Percentiles rank a stretch among this genome's conserved stretches.
These are phyloP conservation scores for Royoungia palumana DNA, from an alignment of 768 basidiomycete species.

Conservation along the genomic window DNA sequence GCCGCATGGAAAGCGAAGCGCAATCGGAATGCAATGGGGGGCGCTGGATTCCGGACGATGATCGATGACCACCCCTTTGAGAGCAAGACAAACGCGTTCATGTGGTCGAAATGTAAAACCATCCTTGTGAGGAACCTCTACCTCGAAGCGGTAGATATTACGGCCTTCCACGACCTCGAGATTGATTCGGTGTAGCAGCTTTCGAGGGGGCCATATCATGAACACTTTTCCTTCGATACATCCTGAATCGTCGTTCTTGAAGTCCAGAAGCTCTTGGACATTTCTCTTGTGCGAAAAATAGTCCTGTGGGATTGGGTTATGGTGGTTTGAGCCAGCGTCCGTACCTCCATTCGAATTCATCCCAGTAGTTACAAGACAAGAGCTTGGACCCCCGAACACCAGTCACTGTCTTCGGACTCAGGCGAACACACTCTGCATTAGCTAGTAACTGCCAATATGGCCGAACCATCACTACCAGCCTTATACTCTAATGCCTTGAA, in stretches of 20 bases:
- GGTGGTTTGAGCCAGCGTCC: too few relatives aligned
- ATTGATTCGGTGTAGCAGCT: constrained; percentile 30
- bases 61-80: constrained; percentile 41
- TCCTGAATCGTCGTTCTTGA: constrained; percentile 32
- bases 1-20: constrained; percentile 42
- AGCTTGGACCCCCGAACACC: constrained; percentile 8
- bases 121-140: constrained; percentile 34
- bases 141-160: constrained; percentile 34
- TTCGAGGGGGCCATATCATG: constrained; percentile 44
- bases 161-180: constrained; percentile 20
- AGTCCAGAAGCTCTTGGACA: constrained; percentile 32
- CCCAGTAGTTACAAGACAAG: too few relatives aligned
- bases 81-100: constrained; percentile 45
- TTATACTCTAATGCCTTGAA: constrained; percentile 41
- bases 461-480: constrained; percentile 28
- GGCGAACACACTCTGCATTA: constrained; percentile 5
- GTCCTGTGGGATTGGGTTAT: not conserved
- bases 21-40: constrained; percentile 37
- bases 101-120: constrained; percentile 39
- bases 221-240: constrained; percentile 41
- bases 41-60: constrained; percentile 26
- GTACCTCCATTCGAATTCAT: constrained; percentile 7
- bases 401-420: not conserved
- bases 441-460: too few relatives aligned
- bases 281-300: constrained; percentile 28